Conservation (phyloP, 2,329 filamentous ascomycete genomes). For the Microdochium bolleyi region DNA sequence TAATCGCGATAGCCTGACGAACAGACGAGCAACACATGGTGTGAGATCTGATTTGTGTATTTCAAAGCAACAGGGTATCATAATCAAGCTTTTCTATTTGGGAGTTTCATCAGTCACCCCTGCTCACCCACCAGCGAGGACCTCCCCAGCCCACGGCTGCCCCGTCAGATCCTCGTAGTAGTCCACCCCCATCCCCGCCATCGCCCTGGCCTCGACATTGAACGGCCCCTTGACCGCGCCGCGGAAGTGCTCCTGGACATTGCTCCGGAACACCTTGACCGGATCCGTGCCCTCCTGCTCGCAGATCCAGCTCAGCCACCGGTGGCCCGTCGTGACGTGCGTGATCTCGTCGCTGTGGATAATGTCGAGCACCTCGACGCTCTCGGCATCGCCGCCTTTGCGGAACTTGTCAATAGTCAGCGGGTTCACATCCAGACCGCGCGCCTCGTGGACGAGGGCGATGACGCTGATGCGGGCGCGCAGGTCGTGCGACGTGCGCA, state of each 20-base stretch:
- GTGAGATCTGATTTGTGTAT: too few relatives aligned
- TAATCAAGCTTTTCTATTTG: too few relatives aligned
- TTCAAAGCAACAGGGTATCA: too few relatives aligned
- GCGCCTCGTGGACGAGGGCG: constrained; percentile 37
- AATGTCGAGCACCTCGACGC: constrained; percentile 29
- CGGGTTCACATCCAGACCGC: constrained; percentile 36
- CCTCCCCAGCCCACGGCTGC: constrained; percentile 14
- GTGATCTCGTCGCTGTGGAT: constrained; percentile 41
- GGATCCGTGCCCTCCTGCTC: constrained; percentile 33
- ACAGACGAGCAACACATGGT: too few relatives aligned
- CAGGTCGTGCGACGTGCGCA: constrained; percentile 31
- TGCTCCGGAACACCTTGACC: constrained; percentile 32
- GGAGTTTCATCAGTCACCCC: too few relatives aligned
- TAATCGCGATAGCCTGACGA: too few relatives aligned
- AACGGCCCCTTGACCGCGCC: constrained; percentile 34
- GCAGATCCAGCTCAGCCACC: constrained; percentile 39
- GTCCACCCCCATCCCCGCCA: constrained; percentile 32
- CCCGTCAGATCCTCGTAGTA: constrained; percentile 29
- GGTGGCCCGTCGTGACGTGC: constrained; percentile 36
- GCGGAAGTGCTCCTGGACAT: constrained; percentile 31
- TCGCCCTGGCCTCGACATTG: constrained; percentile 30
- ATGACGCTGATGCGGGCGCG: constrained; percentile 36
- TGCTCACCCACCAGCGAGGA: constrained; percentile 21
- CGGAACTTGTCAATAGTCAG: constrained; percentile 39
- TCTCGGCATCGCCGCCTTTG: constrained; percentile 28